These are phyloP conservation scores for Pilasporangium apinafurcum DNA, from an alignment of 352 stramenopile genomes.

Conservation along the genomic window DNA sequence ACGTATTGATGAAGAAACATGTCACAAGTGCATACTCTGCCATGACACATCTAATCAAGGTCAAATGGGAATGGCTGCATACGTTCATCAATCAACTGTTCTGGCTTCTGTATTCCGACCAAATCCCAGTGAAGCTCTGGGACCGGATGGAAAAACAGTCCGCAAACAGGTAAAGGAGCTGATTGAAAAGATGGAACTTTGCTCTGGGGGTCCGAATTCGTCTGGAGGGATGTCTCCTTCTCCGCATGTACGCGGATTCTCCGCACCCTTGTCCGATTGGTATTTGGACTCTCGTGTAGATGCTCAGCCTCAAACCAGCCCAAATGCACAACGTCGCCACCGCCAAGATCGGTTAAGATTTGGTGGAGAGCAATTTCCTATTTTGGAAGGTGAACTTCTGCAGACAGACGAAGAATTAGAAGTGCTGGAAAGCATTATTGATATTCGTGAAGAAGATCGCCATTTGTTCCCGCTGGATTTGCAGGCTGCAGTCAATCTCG, in stretches of 20 bases:
- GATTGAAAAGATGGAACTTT: conserved; percentile 86
- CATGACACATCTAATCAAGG: conserved; percentile 71
- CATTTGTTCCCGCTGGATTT: conserved; percentile 49
- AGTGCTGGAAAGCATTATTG: conserved; percentile 58
- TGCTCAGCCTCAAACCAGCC: conserved; percentile 28
- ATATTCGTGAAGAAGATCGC: conserved; percentile 58
- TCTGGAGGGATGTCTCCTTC: conserved; percentile 33
- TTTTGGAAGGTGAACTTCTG: conserved; percentile 54
- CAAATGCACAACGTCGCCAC: conserved; percentile 20
- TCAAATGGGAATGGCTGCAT: conserved; percentile 83
- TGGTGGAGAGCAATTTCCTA: conserved; percentile 25
- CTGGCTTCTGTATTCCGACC: conserved; percentile 71
- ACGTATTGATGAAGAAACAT: conserved; percentile 23
- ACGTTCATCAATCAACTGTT: conserved; percentile 85
- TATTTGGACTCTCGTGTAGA: conserved; percentile 29
- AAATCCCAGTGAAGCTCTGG: conserved; percentile 54
- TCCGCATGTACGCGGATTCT: conserved; percentile 51
- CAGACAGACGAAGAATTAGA: conserved; percentile 65
- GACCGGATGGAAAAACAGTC: conserved; percentile 36
- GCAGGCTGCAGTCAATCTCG: conserved; percentile 29
- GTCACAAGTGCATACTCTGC: conserved; percentile 80
- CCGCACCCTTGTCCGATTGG: conserved; percentile 63
- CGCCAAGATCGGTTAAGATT: conserved; percentile 41
- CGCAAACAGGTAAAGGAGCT: conserved; percentile 57
- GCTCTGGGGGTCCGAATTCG: conserved; percentile 41